Base-by-base conservation (phyloP, 306 rosid species). In the Sechiopsis laciniata region DNA sequence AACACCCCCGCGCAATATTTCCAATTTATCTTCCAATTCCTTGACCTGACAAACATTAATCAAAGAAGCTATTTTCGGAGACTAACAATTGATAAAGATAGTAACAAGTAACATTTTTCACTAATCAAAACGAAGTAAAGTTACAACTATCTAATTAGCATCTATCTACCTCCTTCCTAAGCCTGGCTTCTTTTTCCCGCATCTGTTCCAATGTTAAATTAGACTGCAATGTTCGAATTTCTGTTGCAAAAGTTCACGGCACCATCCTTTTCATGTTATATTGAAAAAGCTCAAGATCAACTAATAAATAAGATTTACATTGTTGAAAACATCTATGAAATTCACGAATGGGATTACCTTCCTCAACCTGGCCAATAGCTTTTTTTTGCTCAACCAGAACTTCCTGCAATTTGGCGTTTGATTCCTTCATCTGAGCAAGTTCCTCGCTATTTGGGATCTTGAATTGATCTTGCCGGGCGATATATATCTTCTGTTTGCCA, bases 401-500 rank as follows among this genome's bases (percentile, higher is more conserved):
- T 56, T 85, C 77, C 46, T 91, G 97, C 81, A 86, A 80, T 37
- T 78, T 80, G 64, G 85, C 79, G 76, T 85, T 91, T 13, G 83
- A 85, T 45, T 94, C 92, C 87, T 89, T 94, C 99, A 91, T 89
- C 81, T 84, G 83, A 82, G 62, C 84, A 55, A 94, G 95, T 84
- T 89, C 99, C 42, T 94, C 96, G 22, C 55, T 82, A 65, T 85
- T 85, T 1, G 90, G 97, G 79, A 94, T 86, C 20, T 84, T 76
- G 48, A 94, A 89, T 57, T 85, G 92, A 81, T 94, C 97, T 80
- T 94, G 97, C 55, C 91, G 86, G 54, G 97, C 92, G 13, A 94
- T 52, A 76, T 94, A 94, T 73, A 94, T 85, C 89, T 89, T 94
- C 91, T 94, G 99, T 84, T 94, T 94, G 12, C 99, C 99, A 66